phyloP scores from a whole-genome alignment of 2,329 filamentous ascomycete genomes.

The Ceratocystis smalleyi region DNA sequence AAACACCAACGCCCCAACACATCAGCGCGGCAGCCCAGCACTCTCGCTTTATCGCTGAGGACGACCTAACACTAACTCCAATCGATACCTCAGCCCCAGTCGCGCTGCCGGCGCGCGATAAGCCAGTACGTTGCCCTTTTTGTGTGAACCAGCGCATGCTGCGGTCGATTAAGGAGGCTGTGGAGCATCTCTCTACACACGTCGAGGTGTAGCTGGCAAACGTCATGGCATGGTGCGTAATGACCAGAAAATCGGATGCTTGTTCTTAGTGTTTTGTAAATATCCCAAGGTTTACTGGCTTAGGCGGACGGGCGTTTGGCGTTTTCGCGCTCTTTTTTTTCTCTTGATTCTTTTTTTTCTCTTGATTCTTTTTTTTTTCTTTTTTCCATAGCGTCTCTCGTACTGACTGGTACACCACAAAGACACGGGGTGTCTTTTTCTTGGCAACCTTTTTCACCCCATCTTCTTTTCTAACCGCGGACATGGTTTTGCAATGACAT shows the following conservation, averaged over 20 bases:
- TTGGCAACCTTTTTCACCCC: neutral
- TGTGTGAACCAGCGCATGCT: slow-evolving; percentile 48
- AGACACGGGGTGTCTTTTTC: neutral
- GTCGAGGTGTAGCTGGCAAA: slow-evolving; percentile 34
- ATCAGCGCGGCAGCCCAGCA: slow-evolving; percentile 18
- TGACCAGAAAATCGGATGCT: too few species aligned
- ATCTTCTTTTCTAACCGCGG: neutral
- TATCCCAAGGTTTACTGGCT: too few species aligned
- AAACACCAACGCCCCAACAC: slow-evolving; percentile 12
- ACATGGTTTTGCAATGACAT: too few species aligned
- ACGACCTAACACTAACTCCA: slow-evolving; percentile 38
- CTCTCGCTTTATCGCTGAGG: slow-evolving; percentile 18
- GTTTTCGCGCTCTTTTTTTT: too few species aligned
- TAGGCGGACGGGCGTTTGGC: neutral
- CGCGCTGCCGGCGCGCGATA: slow-evolving; percentile 31
- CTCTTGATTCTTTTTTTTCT: neutral
- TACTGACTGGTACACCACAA: neutral
- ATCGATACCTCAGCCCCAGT: slow-evolving; percentile 36
- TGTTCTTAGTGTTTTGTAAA: neutral
- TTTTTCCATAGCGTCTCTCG: neutral
- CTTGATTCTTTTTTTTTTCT: neutral
- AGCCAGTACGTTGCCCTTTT: slow-evolving; percentile 42
- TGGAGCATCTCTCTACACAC: slow-evolving; percentile 47
- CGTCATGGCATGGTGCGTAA: too few species aligned
- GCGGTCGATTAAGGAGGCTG: slow-evolving; percentile 43